Evolutionary conservation across 139 green algal species (phyloP).

Genomic region (Picochlorum sp.): DNA sequence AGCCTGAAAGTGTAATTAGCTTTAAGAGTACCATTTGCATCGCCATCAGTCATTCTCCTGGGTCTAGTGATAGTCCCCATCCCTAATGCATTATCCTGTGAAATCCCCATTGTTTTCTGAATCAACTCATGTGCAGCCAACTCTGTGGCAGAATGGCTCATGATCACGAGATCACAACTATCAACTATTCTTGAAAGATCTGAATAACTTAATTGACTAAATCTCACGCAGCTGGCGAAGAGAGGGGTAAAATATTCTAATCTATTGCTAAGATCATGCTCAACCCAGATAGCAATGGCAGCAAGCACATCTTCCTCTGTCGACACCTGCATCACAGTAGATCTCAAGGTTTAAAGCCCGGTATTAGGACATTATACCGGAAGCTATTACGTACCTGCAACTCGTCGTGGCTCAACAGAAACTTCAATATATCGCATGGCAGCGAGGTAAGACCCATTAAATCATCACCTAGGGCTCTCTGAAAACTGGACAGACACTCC

Average conservation of each 20-base stretch:
- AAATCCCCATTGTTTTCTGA: conserved; percentile 4
- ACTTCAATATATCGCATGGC: background rate
- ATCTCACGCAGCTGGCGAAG: conserved; percentile 7
- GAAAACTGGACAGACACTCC: background rate
- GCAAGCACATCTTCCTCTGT: conserved; percentile 16
- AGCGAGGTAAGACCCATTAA: background rate
- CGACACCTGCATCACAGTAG: conserved; percentile 2
- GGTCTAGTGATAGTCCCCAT: background rate
- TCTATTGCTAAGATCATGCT: background rate
- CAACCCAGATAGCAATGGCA: conserved; percentile 15
- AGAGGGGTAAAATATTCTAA: background rate
- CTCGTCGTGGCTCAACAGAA: too few species aligned
- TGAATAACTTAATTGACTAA: background rate
- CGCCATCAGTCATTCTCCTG: too few species aligned
- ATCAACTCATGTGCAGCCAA: conserved; percentile 17
- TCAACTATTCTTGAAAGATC: conserved; percentile 18
- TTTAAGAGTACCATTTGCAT: too few species aligned
- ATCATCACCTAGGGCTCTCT: background rate
- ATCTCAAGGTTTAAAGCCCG: too few species aligned
- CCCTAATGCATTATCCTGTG: background rate
- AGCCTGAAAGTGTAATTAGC: too few species aligned
- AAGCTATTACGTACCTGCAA: too few species aligned
- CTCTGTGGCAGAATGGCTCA: background rate
- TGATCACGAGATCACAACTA: conserved; percentile 8
- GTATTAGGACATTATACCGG: too few species aligned